Evolutionary conservation across 2,329 filamentous ascomycete species (phyloP).

Genomic region (Sarocladiaceae sp.): DNA sequence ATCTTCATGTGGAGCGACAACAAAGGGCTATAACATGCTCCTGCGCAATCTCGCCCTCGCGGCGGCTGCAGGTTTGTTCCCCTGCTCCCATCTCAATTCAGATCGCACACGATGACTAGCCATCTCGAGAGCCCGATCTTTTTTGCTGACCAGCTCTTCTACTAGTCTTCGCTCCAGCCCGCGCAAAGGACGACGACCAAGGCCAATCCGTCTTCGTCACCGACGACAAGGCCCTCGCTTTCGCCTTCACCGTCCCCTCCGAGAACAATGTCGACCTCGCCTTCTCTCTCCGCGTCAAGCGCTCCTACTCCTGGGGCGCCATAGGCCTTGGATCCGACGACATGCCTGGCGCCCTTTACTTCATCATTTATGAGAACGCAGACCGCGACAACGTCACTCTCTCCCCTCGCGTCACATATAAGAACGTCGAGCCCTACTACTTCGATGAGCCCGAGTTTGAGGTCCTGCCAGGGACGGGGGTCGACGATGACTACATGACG

Average conservation of each 20-base stretch:
- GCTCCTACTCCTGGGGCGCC: conserved; percentile 42
- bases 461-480: conserved; percentile 39
- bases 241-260: conserved; percentile 44
- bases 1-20: background rate
- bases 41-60: conserved; percentile 7
- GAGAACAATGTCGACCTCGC: conserved; percentile 41
- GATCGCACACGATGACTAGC: background rate
- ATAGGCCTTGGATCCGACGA: conserved; percentile 47
- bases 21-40: conserved; percentile 5
- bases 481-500: conserved; percentile 38
- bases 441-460: conserved; percentile 36
- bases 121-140: background rate
- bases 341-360: conserved; percentile 46
- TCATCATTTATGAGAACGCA: conserved; percentile 46
- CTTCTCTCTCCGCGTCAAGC: conserved; percentile 46
- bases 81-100: background rate
- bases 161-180: conserved; percentile 13
- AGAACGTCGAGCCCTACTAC: conserved; percentile 46
- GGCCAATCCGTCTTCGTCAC: conserved; percentile 39
- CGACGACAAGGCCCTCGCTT: conserved; percentile 36
- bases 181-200: conserved; percentile 21
- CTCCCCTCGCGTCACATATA: conserved; percentile 44
- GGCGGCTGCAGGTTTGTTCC: conserved; percentile 7
- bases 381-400: conserved; percentile 46
- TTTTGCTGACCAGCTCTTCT: no score